Evolutionary conservation across 441 rosid species (phyloP), one percentile per base, ranked within the genome.

Genomic region (Raphanus hybrid): DNA sequence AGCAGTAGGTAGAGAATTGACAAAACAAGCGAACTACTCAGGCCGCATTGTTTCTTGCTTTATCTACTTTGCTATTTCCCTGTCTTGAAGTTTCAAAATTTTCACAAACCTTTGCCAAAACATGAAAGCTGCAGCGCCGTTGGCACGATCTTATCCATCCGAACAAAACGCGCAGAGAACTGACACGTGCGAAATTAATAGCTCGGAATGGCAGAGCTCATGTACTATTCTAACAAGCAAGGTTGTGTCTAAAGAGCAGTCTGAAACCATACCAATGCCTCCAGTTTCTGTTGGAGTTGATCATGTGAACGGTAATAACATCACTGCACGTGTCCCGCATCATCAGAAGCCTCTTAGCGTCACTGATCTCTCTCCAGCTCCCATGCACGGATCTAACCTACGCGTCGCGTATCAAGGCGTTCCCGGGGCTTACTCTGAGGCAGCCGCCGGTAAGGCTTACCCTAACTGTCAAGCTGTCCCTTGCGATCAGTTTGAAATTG

Each of bases 361-460:
- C 5, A 55, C 1, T 43, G 64, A 59, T 59, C 64, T 59, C 8
- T 26, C 64, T 14, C 15, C 35, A 0, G 14, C 64, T 10, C 64
- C 64, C 35, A 59, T 59, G 35, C 64, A 59, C 35, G 64, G 64
- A 59, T 12, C 35, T 26, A 59, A 26, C 11, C 35, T 26, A 59
- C 64, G 64, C 6, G 64, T 59, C 6, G 64, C 64, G 35, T 59
- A 59, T 26, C 64, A 59, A 59, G 64, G 64, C 64, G 64, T 59
- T 26, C 3, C 64, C 3, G 64, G 63, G 1, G 64, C 64, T 26
- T 59, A 59, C 64, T 59, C 64, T 2, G 64, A 59, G 35, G 64
- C 64, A 26, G 64, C 64, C 15, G 64, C 64, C 6, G n/a, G 64
- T 0, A 59, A 59, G 15, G 64, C 64, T 59, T 59, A 59, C 64